phyloP scores from a whole-genome alignment of 768 basidiomycete genomes.

The Hirschioporus abietinus region DNA sequence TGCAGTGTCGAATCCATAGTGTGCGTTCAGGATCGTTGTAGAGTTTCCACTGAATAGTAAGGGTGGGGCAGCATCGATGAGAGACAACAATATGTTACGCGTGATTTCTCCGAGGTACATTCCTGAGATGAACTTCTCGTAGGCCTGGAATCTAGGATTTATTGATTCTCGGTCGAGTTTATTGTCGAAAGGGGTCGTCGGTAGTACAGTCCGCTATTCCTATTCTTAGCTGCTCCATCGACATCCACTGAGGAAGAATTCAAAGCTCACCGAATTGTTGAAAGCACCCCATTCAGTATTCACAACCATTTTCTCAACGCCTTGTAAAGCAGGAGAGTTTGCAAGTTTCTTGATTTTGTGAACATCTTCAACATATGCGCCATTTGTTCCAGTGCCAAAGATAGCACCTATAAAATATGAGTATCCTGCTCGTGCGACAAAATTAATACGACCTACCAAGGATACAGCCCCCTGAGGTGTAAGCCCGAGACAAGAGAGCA shows the following conservation, averaged over 20 bases:
- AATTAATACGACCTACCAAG: conserved; percentile 35
- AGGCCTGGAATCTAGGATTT: conserved; percentile 89
- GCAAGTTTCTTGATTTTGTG: conserved; percentile 81
- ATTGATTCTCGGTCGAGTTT: conserved; percentile 90
- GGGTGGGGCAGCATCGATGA: conserved; percentile 73
- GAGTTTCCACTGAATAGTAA: conserved; percentile 80
- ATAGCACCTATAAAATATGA: conserved; percentile 49
- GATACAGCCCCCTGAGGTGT: conserved; percentile 87
- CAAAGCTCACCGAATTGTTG: conserved; percentile 73
- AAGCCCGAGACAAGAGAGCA: conserved; percentile 86
- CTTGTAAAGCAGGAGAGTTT: conserved; percentile 49
- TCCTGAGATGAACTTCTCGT: conserved; percentile 97
- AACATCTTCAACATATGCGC: conserved; percentile 90
- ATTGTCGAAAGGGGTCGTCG: conserved; percentile 87
- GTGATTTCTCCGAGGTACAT: conserved; percentile 98
- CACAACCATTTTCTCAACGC: conserved; percentile 82
- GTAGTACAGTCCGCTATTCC: conserved; percentile 69
- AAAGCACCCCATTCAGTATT: conserved; percentile 99
- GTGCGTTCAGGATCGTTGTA: conserved; percentile 68
- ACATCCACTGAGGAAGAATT: conserved; percentile 4
- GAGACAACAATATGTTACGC: conserved; percentile 75
- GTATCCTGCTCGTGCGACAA: neutral
- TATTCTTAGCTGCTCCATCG: neutral
- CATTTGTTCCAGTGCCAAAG: conserved; percentile 98
- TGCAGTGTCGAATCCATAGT: conserved; percentile 95